Evolutionary conservation across 257 asterid genomes (phyloP).

Genomic region (Solanum chiquidenum): DNA sequence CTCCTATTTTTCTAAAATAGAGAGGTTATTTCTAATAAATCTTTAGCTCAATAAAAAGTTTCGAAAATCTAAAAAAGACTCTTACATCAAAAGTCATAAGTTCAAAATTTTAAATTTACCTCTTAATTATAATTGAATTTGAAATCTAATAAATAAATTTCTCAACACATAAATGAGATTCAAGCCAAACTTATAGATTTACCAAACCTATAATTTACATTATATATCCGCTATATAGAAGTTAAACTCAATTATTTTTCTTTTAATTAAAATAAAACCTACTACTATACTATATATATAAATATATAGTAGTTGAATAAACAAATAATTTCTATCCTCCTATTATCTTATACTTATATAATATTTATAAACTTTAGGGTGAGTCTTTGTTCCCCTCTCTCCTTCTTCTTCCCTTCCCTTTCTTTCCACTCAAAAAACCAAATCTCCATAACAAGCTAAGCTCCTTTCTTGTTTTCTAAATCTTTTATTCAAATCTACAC

Average conservation of each 20-base stretch:
- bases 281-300: background rate
- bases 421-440: constrained; percentile 3
- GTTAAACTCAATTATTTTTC: background rate
- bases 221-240: background rate
- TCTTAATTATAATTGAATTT: background rate
- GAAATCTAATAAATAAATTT: no score
- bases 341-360: background rate
- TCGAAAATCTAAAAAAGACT: no score
- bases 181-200: background rate
- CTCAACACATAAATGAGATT: background rate
- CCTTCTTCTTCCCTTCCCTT: constrained; percentile 5
- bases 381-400: background rate
- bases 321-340: background rate
- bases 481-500: background rate
- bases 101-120: background rate
- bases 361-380: background rate
- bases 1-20: no score
- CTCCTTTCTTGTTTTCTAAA: background rate
- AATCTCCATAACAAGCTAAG: background rate
- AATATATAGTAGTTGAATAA: background rate
- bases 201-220: background rate
- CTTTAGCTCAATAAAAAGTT: no score
- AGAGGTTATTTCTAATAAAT: no score
- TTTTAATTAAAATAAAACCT: background rate
- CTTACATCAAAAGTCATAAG: background rate